Evolutionary conservation across 179 eudicot genomes (phyloP).

Genomic region (Spinacia oleracea): DNA sequence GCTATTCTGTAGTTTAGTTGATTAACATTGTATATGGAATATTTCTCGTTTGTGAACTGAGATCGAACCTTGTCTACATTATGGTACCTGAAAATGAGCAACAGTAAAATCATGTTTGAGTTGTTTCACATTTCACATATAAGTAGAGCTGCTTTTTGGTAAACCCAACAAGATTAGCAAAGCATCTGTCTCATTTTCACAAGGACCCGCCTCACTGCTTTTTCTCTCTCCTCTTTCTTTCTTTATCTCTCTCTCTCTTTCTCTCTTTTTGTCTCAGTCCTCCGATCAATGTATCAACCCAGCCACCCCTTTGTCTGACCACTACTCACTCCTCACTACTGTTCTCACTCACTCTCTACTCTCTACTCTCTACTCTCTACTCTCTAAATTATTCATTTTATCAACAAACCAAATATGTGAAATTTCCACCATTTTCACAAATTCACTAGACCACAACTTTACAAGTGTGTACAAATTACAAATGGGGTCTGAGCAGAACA

Average conservation of each 20-base stretch:
- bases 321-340: too few relatives aligned
- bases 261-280: not conserved
- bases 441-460: too few relatives aligned
- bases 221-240: too few relatives aligned
- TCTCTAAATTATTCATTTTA: not conserved
- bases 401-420: not conserved
- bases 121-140: too few relatives aligned
- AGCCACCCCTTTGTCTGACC: not conserved
- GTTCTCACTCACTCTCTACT: not conserved
- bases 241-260: not conserved
- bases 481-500: constrained; percentile 76
- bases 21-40: too few relatives aligned
- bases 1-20: too few relatives aligned
- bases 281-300: not conserved
- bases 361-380: not conserved
- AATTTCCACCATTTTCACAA: too few relatives aligned
- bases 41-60: too few relatives aligned
- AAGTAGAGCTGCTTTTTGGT: not conserved
- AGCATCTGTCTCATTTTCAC: not conserved
- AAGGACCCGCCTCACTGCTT: not conserved
- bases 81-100: too few relatives aligned
- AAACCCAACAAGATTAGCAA: not conserved
- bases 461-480: too few relatives aligned
- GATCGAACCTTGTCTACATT: too few relatives aligned
- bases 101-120: too few relatives aligned